Conservation (phyloP, 768 basidiomycete species). For the Albatrellus ellisii region DNA sequence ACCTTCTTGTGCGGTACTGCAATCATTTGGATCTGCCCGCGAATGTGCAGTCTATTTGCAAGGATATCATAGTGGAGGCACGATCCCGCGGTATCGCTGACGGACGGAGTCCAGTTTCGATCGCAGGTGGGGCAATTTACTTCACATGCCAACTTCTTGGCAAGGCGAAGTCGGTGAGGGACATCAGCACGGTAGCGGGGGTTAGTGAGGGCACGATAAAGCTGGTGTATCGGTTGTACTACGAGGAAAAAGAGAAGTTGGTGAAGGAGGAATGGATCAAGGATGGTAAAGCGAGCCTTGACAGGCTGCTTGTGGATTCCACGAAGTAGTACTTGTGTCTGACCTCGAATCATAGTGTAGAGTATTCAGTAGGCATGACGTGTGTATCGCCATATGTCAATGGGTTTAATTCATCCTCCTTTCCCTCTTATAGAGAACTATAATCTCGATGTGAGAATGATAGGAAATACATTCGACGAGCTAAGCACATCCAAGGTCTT, state of each 20-base stretch:
- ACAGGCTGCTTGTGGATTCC: conserved; percentile 25
- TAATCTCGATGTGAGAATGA: too few relatives aligned
- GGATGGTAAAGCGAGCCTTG: conserved; percentile 51
- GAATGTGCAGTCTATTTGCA: conserved; percentile 71
- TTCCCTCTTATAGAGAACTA: too few relatives aligned
- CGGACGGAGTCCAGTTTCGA: conserved; percentile 92
- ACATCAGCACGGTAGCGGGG: conserved; percentile 84
- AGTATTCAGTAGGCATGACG: too few relatives aligned
- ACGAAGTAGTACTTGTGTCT: too few relatives aligned
- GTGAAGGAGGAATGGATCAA: conserved; percentile 82
- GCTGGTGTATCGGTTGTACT: conserved; percentile 75
- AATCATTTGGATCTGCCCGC: conserved; percentile 82
- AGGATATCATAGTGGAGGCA: conserved; percentile 70
- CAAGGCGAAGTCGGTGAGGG: conserved; percentile 59
- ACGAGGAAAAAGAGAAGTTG: conserved; percentile 57
- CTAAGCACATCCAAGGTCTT: too few relatives aligned
- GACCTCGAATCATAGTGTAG: too few relatives aligned
- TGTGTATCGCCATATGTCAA: too few relatives aligned
- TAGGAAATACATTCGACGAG: too few relatives aligned
- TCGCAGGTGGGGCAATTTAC: conserved; percentile 93
- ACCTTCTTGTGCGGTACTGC: conserved; percentile 84
- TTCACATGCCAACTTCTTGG: conserved; percentile 82
- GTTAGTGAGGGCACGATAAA: conserved; percentile 95
- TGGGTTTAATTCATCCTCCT: too few relatives aligned
- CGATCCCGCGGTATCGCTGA: conserved; percentile 82